A percentile compares a stretch with the other conserved stretches of the same genome.
phyloP scores from a whole-genome alignment of 306 rosid genomes.

The Mucuna pruriens region DNA sequence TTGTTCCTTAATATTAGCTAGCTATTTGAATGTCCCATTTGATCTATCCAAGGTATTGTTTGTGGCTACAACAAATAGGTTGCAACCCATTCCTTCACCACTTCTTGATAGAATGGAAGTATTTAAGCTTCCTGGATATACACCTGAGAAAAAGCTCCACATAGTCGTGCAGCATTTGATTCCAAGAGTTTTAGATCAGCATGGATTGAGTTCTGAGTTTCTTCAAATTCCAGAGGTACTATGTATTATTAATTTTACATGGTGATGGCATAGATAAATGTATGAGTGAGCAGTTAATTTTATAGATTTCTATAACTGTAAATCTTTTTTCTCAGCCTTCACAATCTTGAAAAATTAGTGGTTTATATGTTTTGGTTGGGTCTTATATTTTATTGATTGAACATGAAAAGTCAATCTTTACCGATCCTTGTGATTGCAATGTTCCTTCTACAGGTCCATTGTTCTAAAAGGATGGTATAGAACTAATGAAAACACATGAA shows the following conservation, averaged over 20 bases:
- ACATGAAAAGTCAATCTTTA: background rate
- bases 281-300: conserved; percentile 25
- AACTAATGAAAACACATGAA: conserved; percentile 10
- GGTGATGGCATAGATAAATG: conserved; percentile 19
- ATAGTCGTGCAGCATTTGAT: conserved; percentile 92
- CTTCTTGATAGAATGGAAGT: conserved; percentile 99
- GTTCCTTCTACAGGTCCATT: conserved; percentile 1
- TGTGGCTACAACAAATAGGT: conserved; percentile 95
- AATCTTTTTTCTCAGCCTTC: conserved; percentile 19
- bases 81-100: conserved; percentile 93
- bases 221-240: conserved; percentile 94
- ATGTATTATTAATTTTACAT: conserved; percentile 18
- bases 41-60: conserved; percentile 94
- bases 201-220: conserved; percentile 83
- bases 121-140: conserved; percentile 96
- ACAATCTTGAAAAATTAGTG: conserved; percentile 21
- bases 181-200: conserved; percentile 96
- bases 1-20: conserved; percentile 69
- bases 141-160: conserved; percentile 93
- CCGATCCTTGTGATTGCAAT: conserved; percentile 16
- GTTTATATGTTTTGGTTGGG: conserved; percentile 14
- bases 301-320: background rate
- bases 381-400: conserved; percentile 9
- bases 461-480: background rate
- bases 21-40: conserved; percentile 97